Percentiles rank a stretch among this genome's conserved stretches.
phyloP scores from a whole-genome alignment of 805 yeast species.

The Danielia reshetovae region DNA sequence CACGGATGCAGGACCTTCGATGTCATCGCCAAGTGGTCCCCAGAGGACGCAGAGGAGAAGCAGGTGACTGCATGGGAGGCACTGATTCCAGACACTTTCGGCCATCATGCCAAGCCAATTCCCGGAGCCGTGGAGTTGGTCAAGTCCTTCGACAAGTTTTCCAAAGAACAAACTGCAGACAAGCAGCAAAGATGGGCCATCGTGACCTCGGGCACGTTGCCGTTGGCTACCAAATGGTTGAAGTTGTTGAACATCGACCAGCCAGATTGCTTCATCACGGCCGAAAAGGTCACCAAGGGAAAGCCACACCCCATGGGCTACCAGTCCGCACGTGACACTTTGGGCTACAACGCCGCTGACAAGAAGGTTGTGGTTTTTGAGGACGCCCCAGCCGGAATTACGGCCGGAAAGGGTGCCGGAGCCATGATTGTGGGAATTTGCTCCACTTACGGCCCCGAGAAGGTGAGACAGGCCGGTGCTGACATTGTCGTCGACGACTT shows the following conservation, averaged over 20 bases:
- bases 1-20: constrained; percentile 87
- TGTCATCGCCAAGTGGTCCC: constrained; percentile 68
- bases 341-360: constrained; percentile 34
- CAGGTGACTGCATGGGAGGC: constrained; percentile 66
- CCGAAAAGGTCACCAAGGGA: constrained; percentile 73
- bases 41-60: constrained; percentile 64
- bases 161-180: constrained; percentile 39
- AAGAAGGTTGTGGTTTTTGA: constrained; percentile 66
- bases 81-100: constrained; percentile 66
- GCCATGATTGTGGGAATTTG: constrained; percentile 81
- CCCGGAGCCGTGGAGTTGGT: constrained; percentile 71
- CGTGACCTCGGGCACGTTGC: constrained; percentile 79
- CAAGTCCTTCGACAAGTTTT: constrained; percentile 46
- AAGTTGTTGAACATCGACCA: constrained; percentile 52
- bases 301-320: constrained; percentile 89
- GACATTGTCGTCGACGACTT: constrained; percentile 76
- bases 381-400: constrained; percentile 86
- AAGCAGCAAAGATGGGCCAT: constrained; percentile 70
- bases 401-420: constrained; percentile 81
- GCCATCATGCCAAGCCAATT: constrained; percentile 68
- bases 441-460: constrained; percentile 68
- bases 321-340: constrained; percentile 49
- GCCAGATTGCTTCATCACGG: constrained; percentile 79
- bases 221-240: constrained; percentile 78
- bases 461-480: constrained; percentile 73